These are phyloP conservation scores for Alternaria angustiovoidea DNA, from an alignment of 2,329 filamentous ascomycete species.

Conservation along the genomic window DNA sequence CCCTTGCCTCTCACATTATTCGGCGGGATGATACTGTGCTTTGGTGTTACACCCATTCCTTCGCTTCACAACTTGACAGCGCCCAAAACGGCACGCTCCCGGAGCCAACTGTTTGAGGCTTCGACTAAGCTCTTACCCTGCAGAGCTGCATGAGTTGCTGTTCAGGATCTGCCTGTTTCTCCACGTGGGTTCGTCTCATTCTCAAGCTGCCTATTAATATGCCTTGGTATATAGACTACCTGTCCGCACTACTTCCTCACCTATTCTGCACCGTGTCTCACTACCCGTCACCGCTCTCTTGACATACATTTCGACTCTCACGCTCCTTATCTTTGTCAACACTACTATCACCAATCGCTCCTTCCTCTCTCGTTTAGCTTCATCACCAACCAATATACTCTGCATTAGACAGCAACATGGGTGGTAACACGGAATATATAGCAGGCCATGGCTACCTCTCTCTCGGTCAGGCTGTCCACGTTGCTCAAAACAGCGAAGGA, in stretches of 20 bases:
- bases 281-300: conserved; percentile 14
- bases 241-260: conserved; percentile 31
- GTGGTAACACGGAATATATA: conserved; percentile 52
- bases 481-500: conserved; percentile 76
- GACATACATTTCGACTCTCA: conserved; percentile 14
- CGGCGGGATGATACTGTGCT: conserved; percentile 40
- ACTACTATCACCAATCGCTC: conserved; percentile 17
- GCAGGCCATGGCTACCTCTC: conserved; percentile 54
- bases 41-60: conserved; percentile 46
- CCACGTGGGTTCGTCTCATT: conserved; percentile 47
- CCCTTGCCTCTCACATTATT: conserved; percentile 36
- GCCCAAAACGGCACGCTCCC: conserved; percentile 51
- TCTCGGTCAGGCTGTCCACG: conserved; percentile 74
- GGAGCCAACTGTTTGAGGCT: conserved; percentile 51
- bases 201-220: conserved; percentile 39
- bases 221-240: conserved; percentile 40
- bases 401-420: conserved; percentile 47
- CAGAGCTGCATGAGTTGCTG: conserved; percentile 46
- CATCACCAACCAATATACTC: conserved; percentile 33
- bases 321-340: conserved; percentile 23
- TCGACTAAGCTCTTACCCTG: conserved; percentile 46
- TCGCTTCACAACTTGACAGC: conserved; percentile 51
- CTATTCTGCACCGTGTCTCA: conserved; percentile 20
- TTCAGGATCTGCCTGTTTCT: conserved; percentile 45
- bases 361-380: conserved; percentile 40